Evolutionary conservation across 176 grass and related monocot species (phyloP).

Genomic region (Themeda triandra): DNA sequence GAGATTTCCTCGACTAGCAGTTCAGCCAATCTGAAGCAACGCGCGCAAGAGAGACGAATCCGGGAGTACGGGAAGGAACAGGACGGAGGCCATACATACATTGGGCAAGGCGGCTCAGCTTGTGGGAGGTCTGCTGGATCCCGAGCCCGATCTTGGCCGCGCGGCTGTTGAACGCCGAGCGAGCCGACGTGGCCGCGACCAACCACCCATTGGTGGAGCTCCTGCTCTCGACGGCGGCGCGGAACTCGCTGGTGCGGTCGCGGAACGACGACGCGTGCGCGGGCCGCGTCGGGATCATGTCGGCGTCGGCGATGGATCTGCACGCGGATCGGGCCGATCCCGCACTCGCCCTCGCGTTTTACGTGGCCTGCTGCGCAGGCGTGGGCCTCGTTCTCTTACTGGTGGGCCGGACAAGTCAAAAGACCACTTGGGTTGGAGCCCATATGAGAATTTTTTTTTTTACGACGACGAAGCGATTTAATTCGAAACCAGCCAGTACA

Average conservation of each 20-base stretch:
- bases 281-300: constrained; percentile 54
- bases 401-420: not conserved
- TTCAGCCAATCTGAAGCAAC: not conserved
- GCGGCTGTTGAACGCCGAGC: constrained; percentile 76
- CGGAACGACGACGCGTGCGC: constrained; percentile 73
- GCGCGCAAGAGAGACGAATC: not conserved
- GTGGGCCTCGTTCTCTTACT: not conserved
- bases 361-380: not conserved
- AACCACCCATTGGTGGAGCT: constrained; percentile 5
- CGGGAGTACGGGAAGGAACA: not conserved
- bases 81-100: constrained; percentile 28
- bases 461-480: no score
- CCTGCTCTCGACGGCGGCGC: constrained; percentile 57
- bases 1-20: constrained; percentile 10
- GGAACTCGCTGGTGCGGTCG: constrained; percentile 89
- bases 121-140: constrained; percentile 93
- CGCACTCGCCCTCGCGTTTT: not conserved
- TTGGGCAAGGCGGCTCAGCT: constrained; percentile 81
- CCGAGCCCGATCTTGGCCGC: constrained; percentile 86
- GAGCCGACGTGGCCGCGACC: constrained; percentile 32
- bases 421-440: not conserved
- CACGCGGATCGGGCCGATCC: constrained; percentile 28
- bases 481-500: no score
- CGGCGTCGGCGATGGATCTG: constrained; percentile 25
- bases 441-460: not conserved